Conservation (phyloP, 805 yeast species). For the Metschnikowia arizonensis region DNA sequence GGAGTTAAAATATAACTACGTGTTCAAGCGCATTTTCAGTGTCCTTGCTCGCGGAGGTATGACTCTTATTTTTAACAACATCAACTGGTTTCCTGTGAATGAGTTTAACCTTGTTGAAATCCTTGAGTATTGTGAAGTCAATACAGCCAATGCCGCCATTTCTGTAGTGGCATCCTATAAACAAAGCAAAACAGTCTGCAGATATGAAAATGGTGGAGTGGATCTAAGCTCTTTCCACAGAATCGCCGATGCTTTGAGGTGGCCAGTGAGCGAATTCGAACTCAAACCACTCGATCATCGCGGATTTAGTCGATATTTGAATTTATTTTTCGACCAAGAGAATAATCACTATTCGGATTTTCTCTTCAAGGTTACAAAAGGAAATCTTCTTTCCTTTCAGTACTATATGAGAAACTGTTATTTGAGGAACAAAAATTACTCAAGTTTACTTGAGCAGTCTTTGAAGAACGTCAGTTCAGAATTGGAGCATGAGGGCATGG, state of each 20-base stretch:
- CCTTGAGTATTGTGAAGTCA: slow-evolving; percentile 13
- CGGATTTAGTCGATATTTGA: slow-evolving; percentile 8
- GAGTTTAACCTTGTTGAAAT: slow-evolving; percentile 32
- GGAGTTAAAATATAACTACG: slow-evolving; percentile 40
- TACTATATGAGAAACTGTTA: slow-evolving; percentile 12
- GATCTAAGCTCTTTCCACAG: neutral
- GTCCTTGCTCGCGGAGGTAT: slow-evolving; percentile 41
- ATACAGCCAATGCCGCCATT: slow-evolving; percentile 3
- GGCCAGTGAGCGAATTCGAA: slow-evolving; percentile 12
- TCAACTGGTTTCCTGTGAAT: slow-evolving; percentile 39
- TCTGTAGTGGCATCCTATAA: slow-evolving; percentile 8
- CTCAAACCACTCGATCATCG: slow-evolving; percentile 8
- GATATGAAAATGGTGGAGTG: slow-evolving; percentile 3
- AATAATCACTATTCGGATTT: neutral
- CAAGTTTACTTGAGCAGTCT: slow-evolving; percentile 1
- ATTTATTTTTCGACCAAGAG: slow-evolving; percentile 5
- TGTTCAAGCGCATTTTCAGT: slow-evolving; percentile 41
- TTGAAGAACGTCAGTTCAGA: neutral
- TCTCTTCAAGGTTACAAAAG: slow-evolving; percentile 15
- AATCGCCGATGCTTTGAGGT: slow-evolving; percentile 6
- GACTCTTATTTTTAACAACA: slow-evolving; percentile 44
- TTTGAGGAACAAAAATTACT: neutral
- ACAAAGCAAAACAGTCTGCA: neutral
- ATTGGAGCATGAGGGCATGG: slow-evolving; percentile 14
- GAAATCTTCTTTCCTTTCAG: slow-evolving; percentile 18